Conservation (phyloP, 73 alveolate genomes). For the Blepharisma japonicum region DNA sequence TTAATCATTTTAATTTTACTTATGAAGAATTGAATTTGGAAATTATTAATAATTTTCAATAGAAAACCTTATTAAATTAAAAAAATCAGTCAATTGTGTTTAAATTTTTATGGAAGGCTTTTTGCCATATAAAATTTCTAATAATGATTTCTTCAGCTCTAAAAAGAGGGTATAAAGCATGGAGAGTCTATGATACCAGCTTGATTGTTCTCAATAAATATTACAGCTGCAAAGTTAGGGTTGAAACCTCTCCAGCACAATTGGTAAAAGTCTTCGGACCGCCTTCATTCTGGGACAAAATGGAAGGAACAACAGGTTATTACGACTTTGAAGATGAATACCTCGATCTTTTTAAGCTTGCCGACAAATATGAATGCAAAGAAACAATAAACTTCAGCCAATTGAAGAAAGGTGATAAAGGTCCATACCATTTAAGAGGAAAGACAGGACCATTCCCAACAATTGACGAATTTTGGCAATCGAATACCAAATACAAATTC, state of each 20-base stretch:
- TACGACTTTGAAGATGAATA: conserved; percentile 11
- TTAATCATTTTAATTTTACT: too few species aligned
- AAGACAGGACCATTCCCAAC: neutral
- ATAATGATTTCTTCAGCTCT: too few species aligned
- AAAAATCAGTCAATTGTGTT: too few species aligned
- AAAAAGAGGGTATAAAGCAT: neutral
- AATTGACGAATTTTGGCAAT: conserved; percentile 13
- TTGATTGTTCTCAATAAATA: neutral
- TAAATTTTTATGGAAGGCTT: too few species aligned
- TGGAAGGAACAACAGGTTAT: neutral
- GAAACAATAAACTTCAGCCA: neutral
- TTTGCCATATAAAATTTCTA: too few species aligned
- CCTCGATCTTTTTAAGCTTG: conserved; percentile 5
- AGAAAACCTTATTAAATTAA: too few species aligned
- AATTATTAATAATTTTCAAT: too few species aligned
- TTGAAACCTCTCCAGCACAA: neutral
- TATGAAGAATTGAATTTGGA: too few species aligned
- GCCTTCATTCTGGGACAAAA: neutral
- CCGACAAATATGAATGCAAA: neutral
- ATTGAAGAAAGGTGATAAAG: neutral
- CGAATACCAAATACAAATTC: neutral
- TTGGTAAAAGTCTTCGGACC: conserved; percentile 9
- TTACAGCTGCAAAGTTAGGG: too few species aligned
- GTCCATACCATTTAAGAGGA: neutral
- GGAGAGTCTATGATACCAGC: conserved; percentile 25